A percentile compares a stretch with the other conserved stretches of the same genome.
phyloP scores from a whole-genome alignment of 2,329 filamentous ascomycete genomes.

The Gyromitra esculenta region DNA sequence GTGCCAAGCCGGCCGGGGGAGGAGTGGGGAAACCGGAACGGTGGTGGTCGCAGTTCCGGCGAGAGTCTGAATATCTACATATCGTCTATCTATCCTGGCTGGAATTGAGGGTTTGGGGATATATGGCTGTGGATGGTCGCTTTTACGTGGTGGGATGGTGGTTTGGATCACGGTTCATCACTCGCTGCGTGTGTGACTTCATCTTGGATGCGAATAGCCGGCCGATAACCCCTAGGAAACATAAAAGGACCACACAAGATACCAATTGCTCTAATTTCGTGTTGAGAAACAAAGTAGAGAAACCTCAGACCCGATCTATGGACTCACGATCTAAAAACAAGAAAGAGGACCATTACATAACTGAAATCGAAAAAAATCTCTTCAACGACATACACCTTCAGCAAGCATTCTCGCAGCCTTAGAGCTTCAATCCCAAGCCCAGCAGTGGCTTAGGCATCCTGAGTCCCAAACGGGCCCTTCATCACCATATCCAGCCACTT shows the following conservation, averaged over 20 bases:
- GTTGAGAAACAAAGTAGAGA: not conserved
- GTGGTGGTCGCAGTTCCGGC: not conserved
- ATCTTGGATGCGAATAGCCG: not conserved
- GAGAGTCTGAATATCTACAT: not conserved
- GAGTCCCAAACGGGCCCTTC: not conserved
- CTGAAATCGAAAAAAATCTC: no score
- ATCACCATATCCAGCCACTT: not conserved
- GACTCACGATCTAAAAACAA: no score
- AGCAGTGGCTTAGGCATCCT: not conserved
- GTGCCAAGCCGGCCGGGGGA: slow-evolving; percentile 9
- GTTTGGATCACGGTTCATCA: not conserved
- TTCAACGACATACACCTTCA: no score
- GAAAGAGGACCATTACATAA: no score
- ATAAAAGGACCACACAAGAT: not conserved
- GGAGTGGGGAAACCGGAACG: not conserved
- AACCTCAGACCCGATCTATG: no score
- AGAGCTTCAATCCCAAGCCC: not conserved
- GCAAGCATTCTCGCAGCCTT: no score
- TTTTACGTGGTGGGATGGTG: not conserved
- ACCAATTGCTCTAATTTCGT: not conserved
- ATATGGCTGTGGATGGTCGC: not conserved
- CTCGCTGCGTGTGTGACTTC: not conserved
- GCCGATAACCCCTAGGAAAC: not conserved
- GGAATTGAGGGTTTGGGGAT: not conserved
- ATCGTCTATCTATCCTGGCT: not conserved